A percentile compares a stretch with the other conserved stretches of the same genome.
Conservation (phyloP, 2,329 filamentous ascomycete genomes). For the Zymoseptoria brevis region DNA sequence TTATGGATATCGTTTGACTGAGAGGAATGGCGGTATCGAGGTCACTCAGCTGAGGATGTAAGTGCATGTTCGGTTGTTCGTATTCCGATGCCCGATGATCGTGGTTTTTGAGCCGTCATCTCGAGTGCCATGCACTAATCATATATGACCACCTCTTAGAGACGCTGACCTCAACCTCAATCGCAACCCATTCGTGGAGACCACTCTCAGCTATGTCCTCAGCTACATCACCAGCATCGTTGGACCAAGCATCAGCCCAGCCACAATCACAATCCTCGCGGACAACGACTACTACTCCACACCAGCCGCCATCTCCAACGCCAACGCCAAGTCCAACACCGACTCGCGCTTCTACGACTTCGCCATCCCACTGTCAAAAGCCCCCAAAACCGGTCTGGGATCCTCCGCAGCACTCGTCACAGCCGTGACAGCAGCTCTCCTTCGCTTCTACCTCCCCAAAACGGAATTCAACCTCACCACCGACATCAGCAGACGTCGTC, state of each 20-base stretch:
- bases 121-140: constrained; percentile 11
- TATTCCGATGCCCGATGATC: too few species aligned
- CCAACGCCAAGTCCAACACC: constrained; percentile 14
- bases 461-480: constrained; percentile 49
- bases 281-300: constrained; percentile 96
- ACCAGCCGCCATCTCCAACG: constrained; percentile 34
- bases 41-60: constrained; percentile 73
- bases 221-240: constrained; percentile 61
- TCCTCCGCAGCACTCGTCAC: constrained; percentile 93
- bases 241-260: constrained; percentile 52
- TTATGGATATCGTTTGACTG: constrained; percentile 66
- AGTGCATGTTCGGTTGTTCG: constrained; percentile 33
- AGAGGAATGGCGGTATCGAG: constrained; percentile 68
- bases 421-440: constrained; percentile 67
- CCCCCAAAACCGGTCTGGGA: constrained; percentile 92
- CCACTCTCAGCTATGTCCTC: constrained; percentile 76
- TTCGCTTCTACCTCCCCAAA: constrained; percentile 63
- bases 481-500: constrained; percentile 47
- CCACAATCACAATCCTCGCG: constrained; percentile 77
- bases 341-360: constrained; percentile 64
- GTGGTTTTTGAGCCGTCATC: too few species aligned
- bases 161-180: constrained; percentile 38
- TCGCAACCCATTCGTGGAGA: constrained; percentile 84
- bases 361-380: constrained; percentile 62
- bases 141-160: constrained; percentile 18